phyloP scores from a whole-genome alignment of 2,329 filamentous ascomycete genomes.

The Sphaerulina vaccinii region DNA sequence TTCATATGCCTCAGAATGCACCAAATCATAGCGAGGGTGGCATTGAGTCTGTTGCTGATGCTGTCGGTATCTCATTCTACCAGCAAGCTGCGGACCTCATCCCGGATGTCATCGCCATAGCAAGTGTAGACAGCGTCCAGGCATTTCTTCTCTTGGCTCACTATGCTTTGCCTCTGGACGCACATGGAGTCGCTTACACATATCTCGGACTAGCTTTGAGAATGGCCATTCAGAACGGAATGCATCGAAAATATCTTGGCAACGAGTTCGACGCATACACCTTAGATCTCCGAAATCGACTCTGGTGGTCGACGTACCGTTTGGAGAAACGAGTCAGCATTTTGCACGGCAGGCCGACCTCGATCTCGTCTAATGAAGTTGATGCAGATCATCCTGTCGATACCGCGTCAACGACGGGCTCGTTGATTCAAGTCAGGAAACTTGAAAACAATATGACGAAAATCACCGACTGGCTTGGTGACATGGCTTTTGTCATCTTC shows the following conservation, averaged over 20 bases:
- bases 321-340: constrained; percentile 60
- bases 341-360: constrained; percentile 57
- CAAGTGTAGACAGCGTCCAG: constrained; percentile 56
- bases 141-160: constrained; percentile 57
- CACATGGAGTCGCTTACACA: constrained; percentile 57
- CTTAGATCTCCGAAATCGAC: constrained; percentile 31
- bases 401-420: constrained; percentile 4
- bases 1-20: constrained; percentile 31
- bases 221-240: constrained; percentile 60
- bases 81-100: constrained; percentile 56
- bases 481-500: constrained; percentile 17
- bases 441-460: constrained; percentile 20
- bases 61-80: constrained; percentile 56
- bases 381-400: constrained; percentile 53
- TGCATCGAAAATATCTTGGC: constrained; percentile 49
- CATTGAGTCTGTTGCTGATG: constrained; percentile 24
- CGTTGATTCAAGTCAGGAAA: constrained; percentile 3
- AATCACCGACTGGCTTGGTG: constrained; percentile 20
- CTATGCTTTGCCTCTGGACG: constrained; percentile 57
- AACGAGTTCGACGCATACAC: constrained; percentile 50
- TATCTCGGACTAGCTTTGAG: constrained; percentile 58
- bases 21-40: constrained; percentile 32
- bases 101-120: constrained; percentile 57
- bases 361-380: constrained; percentile 53
- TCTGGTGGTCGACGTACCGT: constrained; percentile 26